Evolutionary conservation across 2,329 filamentous ascomycete genomes (phyloP), one percentile per base, ranked within the genome.

Genomic region (Aspergillus fumigatiaffinis): DNA sequence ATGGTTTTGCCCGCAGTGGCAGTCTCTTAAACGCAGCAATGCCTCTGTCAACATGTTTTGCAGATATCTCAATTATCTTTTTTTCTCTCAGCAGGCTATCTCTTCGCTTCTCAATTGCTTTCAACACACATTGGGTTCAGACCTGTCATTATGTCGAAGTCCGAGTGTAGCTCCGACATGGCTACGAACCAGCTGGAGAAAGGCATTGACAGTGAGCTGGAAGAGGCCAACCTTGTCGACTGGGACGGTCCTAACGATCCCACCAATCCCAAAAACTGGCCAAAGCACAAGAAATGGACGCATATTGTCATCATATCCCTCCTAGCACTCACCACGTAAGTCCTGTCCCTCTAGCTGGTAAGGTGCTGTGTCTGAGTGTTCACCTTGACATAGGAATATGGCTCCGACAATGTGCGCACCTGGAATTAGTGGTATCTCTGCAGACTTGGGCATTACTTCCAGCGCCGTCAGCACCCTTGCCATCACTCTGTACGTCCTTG

Each of bases 401-500:
- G 83, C 80, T 1, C 80, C 82, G 1, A 81, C 82, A 5, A 83
- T 84, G 63, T 83, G 85, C 56, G 82, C 84, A 0, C 84, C 84
- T 0, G 83, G 79, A 2, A 78, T 83, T 1, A 76, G 77, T 0
- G 69, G 80, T 23, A 72, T 86, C 6, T 78, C 82, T 67, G 51
- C 65, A 6, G 80, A 84, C 3, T 85, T 87, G 54, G 41, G 76
- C 41, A 77, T 77, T 1, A 76, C 73, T 7, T 77, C 73, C 59
- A 64, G 74, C 5, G 70, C 78, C 51, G 63, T 85, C 2, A 75
- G 73, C 9, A 78, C 78, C 0, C 76, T 85, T 63, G 71, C 83
- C 64, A 77, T 87, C 53, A 84, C 83, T 1, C 79, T 89, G 26
- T 75, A 74, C 53, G 65, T 76, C 4, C 56, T 76, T n/a, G 74